phyloP scores from a whole-genome alignment of 1,139 yeast species.

The Saccharomycopsis crataegensis region DNA sequence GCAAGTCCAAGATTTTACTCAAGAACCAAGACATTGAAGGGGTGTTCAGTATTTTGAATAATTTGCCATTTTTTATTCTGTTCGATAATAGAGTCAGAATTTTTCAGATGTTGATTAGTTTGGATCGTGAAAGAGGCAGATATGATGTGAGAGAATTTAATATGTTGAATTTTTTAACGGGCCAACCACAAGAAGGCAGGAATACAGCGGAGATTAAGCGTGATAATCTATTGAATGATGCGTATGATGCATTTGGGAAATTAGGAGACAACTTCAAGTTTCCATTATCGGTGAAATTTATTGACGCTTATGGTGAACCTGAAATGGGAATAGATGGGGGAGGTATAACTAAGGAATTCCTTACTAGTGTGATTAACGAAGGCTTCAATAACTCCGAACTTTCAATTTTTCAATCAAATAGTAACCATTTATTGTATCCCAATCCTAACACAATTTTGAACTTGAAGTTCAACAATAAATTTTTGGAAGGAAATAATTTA shows the following conservation, averaged over 20 bases:
- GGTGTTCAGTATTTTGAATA: conserved; percentile 44
- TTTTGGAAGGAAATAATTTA: conserved; percentile 15
- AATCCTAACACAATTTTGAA: conserved; percentile 48
- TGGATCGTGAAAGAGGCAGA: conserved; percentile 36
- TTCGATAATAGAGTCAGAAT: conserved; percentile 67
- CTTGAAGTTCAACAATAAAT: conserved; percentile 23
- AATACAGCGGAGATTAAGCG: conserved; percentile 43
- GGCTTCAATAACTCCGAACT: conserved; percentile 45
- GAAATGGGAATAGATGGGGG: conserved; percentile 97
- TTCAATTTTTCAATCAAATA: conserved; percentile 46
- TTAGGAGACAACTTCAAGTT: conserved; percentile 48
- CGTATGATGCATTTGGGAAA: conserved; percentile 48
- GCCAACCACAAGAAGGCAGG: neutral
- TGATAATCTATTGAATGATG: conserved; percentile 65
- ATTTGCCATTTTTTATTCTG: conserved; percentile 72
- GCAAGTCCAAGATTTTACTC: conserved; percentile 12
- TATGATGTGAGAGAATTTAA: conserved; percentile 17
- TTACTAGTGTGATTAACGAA: conserved; percentile 64
- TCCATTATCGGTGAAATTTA: conserved; percentile 56
- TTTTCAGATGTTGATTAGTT: conserved; percentile 56
- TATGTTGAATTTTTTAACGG: conserved; percentile 6
- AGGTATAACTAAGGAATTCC: conserved; percentile 86
- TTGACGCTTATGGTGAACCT: conserved; percentile 61
- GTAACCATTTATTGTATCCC: conserved; percentile 65
- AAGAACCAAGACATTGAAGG: conserved; percentile 23